phyloP scores from a whole-genome alignment of 495 filamentous ascomycete genomes.

The Viridothelium virens region DNA sequence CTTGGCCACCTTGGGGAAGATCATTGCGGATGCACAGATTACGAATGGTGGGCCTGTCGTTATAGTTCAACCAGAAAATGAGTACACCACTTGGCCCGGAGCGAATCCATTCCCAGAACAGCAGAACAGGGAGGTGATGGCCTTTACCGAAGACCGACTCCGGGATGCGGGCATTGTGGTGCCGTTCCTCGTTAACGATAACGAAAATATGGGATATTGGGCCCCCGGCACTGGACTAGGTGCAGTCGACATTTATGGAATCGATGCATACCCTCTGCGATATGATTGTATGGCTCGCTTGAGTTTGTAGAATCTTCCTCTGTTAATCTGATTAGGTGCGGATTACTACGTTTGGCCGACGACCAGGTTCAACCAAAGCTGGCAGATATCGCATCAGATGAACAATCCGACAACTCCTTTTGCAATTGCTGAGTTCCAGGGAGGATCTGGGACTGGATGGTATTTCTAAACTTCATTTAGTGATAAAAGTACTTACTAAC shows the following conservation, averaged over 20 bases:
- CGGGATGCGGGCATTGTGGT: constrained; percentile 61
- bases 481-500: constrained; percentile 30
- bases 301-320: no score
- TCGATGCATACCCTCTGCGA: constrained; percentile 56
- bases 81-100: constrained; percentile 33
- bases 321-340: constrained; percentile 14
- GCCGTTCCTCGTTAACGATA: constrained; percentile 69
- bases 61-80: constrained; percentile 55
- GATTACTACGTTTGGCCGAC: constrained; percentile 31
- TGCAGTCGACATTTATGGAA: constrained; percentile 65
- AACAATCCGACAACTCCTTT: constrained; percentile 58
- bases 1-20: constrained; percentile 16
- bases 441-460: constrained; percentile 35
- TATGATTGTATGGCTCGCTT: constrained; percentile 31
- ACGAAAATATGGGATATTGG: constrained; percentile 46
- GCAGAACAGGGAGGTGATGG: neutral
- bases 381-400: constrained; percentile 40
- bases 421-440: constrained; percentile 62
- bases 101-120: constrained; percentile 6
- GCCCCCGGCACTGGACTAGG: constrained; percentile 54
- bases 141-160: constrained; percentile 48
- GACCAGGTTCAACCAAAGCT: constrained; percentile 18
- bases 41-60: constrained; percentile 51
- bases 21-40: constrained; percentile 39
- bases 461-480: neutral